Evolutionary conservation across 176 grass and related monocot species (phyloP).

Genomic region (Oryza meridionalis): DNA sequence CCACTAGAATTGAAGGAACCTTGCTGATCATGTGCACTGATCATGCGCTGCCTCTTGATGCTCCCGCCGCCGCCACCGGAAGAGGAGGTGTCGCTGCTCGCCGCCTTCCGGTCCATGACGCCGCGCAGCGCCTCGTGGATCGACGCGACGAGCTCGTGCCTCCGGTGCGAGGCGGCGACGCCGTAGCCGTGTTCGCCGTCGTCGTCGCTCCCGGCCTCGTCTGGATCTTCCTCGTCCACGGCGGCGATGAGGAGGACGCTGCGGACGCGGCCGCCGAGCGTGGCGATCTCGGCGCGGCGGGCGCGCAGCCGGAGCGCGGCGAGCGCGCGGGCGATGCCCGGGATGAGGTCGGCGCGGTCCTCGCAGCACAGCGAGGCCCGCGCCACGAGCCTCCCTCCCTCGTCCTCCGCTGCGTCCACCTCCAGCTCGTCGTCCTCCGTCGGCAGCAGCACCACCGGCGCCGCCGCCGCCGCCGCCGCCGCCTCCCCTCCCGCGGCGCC

Average conservation of each 20-base stretch:
- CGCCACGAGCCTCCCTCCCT: slow-evolving; percentile 60
- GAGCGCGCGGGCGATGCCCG: slow-evolving; percentile 72
- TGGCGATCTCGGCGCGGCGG: slow-evolving; percentile 80
- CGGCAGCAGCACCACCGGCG: slow-evolving; percentile 40
- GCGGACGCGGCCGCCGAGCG: slow-evolving; percentile 85
- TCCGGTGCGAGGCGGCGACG: not conserved
- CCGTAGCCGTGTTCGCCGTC: not conserved
- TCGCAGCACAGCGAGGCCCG: slow-evolving; percentile 87
- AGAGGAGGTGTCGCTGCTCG: slow-evolving; percentile 53
- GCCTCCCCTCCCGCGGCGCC: not conserved
- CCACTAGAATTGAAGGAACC: slow-evolving; percentile 57
- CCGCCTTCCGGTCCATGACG: slow-evolving; percentile 64
- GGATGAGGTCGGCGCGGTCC: slow-evolving; percentile 79
- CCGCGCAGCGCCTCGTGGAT: slow-evolving; percentile 83
- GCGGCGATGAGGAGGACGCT: slow-evolving; percentile 80
- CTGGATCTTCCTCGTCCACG: slow-evolving; percentile 4
- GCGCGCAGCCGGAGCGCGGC: slow-evolving; percentile 65
- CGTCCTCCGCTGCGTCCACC: slow-evolving; percentile 61
- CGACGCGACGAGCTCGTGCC: slow-evolving; percentile 62
- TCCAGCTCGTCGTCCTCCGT: slow-evolving; percentile 81
- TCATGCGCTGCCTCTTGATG: slow-evolving; percentile 85
- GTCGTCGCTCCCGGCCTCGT: slow-evolving; percentile 8
- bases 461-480: not conserved
- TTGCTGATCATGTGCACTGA: slow-evolving; percentile 52
- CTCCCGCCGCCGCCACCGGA: slow-evolving; percentile 43